Percentiles rank a stretch among this genome's conserved stretches.
phyloP scores from a whole-genome alignment of 257 asterid species.

The Scutellaria minor region DNA sequence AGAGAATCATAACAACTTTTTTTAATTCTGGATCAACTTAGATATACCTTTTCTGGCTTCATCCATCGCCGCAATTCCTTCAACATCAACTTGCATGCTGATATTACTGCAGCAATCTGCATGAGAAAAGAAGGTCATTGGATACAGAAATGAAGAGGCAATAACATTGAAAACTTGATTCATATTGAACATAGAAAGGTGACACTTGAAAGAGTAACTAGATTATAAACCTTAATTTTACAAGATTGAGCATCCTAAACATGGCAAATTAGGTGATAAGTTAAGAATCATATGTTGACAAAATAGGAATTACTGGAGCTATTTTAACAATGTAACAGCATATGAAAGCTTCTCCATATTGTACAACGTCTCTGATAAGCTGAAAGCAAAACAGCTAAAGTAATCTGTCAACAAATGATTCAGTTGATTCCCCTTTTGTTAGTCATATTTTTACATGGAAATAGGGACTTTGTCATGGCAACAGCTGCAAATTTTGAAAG shows the following conservation, averaged over 20 bases:
- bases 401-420: neutral
- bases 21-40: neutral
- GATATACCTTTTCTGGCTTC: constrained; percentile 77
- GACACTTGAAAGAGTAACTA: constrained; percentile 5
- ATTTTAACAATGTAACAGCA: constrained; percentile 3
- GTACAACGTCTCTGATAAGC: constrained; percentile 3
- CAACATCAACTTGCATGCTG: constrained; percentile 64
- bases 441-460: neutral
- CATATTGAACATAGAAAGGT: constrained; percentile 1
- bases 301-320: neutral
- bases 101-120: constrained; percentile 55
- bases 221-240: constrained; percentile 1
- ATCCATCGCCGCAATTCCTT: constrained; percentile 73
- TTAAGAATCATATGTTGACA: constrained; percentile 3
- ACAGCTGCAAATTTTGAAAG: neutral
- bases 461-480: neutral
- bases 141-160: neutral
- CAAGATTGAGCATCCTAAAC: neutral
- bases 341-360: constrained; percentile 11
- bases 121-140: constrained; percentile 17
- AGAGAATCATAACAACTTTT: neutral
- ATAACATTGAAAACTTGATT: neutral
- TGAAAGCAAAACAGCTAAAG: constrained; percentile 4
- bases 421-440: neutral
- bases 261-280: constrained; percentile 18